Base-by-base conservation (phyloP, 2,329 filamentous ascomycete species). In the Truncatella angustata region DNA sequence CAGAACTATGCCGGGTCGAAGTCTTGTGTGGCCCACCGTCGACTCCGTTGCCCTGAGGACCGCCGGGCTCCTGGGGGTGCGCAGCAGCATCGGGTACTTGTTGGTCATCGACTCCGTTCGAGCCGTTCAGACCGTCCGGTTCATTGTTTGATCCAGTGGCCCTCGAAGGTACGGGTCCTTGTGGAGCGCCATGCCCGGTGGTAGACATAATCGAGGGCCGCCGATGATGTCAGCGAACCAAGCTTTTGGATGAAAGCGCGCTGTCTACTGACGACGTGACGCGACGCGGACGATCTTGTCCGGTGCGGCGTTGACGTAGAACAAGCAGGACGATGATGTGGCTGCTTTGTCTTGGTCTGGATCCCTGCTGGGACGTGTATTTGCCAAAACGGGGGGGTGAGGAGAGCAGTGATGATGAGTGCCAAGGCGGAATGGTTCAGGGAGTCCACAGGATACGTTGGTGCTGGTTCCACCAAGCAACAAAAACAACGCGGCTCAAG, bases 1-100 rank as follows among this genome's bases (percentile, higher is more conserved):
- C 49, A 20, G 40, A 34, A 35, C 59, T 58, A 12, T 49, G 21
- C 18, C 55, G 50, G 9, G 28, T 18, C 5, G 49, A 43, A 10
- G 45, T 37, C n/a, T 55, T 46, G 20, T 51, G 20, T 45, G 58
- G 48, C 12, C 12, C 21, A 5, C 24, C 58, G 26, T 57, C 55
- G 43, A 45, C 35, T 14, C 40, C 50, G n/a, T 54, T 51, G 4
- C 36, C 30, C 9, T 43, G 48, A 24, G 56, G 44, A 18, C 56
- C 52, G 11, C n/a, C 44, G 30, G 50, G 18, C 11, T 20, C 30
- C 26, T 14, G 37, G 18, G 47, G 23, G 16, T 18, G 21, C 32
- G 30, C 32, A 14, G 23, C 32, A 34, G 18, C 21, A 23, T 49
- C 46, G 18, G 16, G 10, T n/a, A 49, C 35, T 30, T 50, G 36